Base-by-base conservation (phyloP, 768 basidiomycete genomes). In the Lactarius tabidus region DNA sequence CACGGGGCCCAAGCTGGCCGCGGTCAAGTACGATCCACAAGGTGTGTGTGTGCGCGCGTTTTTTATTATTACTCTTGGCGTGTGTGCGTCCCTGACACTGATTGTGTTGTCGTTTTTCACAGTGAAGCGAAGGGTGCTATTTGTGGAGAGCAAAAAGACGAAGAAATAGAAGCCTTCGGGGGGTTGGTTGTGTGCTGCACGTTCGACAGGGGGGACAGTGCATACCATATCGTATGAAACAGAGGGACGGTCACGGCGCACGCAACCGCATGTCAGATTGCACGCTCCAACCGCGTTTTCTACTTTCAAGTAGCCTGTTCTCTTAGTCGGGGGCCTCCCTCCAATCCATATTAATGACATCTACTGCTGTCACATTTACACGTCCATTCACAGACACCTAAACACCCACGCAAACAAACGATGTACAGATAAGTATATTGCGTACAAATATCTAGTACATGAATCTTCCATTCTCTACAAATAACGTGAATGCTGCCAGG, bases 21-120 rank as follows among this genome's bases (percentile, higher is more conserved):
- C 91, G n/a, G 89, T 95, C 70, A 96, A 95, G 75, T 95, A 95
- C 74, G 94, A 96, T 72, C 92, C 93, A 1, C 78, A 79, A 72
- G 91, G 93, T 93, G 74, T 64, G 85, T 74, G 9, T 18, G 59
- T 59, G 10, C 23, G n/a, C n/a, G n/a, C n/a, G n/a, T n/a, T 23
- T 35, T 59, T n/a, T 36, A 3, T 60, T 6, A 39, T 35, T 35
- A 5, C 20, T 26, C 70, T 20, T 66, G 52, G 15, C 36, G 0
- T 14, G n/a, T 20, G 26, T 26, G 17, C 28, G 26, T 28, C 6
- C 6, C 36, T 36, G 12, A 36, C 36, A 12, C 36, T 36, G 2
- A 36, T 18, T 45, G 59, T 52, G 52, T 36, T 36, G 35, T 36
- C 9, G 33, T 38, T 12, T 15, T 57, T 54, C 12, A 15, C 61